Percentiles rank a stretch among this genome's conserved stretches.
Evolutionary conservation across 2,329 filamentous ascomycete species (phyloP).

Genomic region (Saccharata proteae): DNA sequence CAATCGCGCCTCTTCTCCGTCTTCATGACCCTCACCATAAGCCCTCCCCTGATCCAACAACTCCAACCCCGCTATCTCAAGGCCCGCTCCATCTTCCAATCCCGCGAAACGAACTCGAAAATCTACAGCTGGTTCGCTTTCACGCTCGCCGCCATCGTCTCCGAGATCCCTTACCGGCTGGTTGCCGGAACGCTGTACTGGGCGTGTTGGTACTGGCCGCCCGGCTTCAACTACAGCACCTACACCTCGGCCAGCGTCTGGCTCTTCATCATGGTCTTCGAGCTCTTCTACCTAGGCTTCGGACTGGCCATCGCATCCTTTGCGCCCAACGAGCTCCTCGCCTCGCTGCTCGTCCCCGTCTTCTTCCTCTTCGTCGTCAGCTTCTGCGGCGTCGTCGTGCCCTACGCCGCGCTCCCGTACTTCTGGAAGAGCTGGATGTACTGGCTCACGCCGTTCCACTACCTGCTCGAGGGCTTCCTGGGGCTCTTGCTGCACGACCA

Average conservation of each 20-base stretch:
- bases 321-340: slow-evolving; percentile 53
- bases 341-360: slow-evolving; percentile 53
- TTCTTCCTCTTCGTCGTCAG: slow-evolving; percentile 59
- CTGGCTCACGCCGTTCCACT: slow-evolving; percentile 55
- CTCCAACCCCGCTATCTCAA: slow-evolving; percentile 61
- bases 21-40: slow-evolving; percentile 67
- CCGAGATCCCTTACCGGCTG: slow-evolving; percentile 59
- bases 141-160: slow-evolving; percentile 51
- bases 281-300: slow-evolving; percentile 53
- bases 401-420: slow-evolving; percentile 46
- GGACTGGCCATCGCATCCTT: slow-evolving; percentile 57
- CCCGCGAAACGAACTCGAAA: slow-evolving; percentile 62
- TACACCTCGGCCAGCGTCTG: slow-evolving; percentile 52
- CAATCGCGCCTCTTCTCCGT: slow-evolving; percentile 58
- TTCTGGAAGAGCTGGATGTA: slow-evolving; percentile 49
- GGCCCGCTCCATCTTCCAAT: slow-evolving; percentile 55
- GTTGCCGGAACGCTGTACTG: slow-evolving; percentile 54
- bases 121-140: slow-evolving; percentile 70
- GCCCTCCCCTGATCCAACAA: slow-evolving; percentile 63
- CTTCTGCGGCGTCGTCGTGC: slow-evolving; percentile 66
- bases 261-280: slow-evolving; percentile 53
- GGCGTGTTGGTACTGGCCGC: slow-evolving; percentile 39
- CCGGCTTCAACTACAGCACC: slow-evolving; percentile 41
- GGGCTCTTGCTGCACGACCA: slow-evolving; percentile 43
- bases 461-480: slow-evolving; percentile 52